These are phyloP conservation scores for Echinochloa phyllopogon DNA, from an alignment of 176 grass and related monocot genomes.

Conservation along the genomic window DNA sequence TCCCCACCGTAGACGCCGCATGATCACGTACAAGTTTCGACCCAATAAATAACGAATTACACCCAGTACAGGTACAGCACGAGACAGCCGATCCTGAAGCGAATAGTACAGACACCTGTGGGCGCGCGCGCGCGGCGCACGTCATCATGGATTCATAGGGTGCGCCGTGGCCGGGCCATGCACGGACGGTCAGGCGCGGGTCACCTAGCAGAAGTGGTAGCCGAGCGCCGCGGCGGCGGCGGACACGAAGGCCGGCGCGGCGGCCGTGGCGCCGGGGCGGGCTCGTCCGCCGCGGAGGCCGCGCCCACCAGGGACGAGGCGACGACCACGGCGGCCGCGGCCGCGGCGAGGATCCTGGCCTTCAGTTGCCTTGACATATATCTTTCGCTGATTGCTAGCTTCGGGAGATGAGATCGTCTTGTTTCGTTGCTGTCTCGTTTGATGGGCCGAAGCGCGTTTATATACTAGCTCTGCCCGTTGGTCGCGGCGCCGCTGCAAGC, in stretches of 20 bases:
- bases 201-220: conserved; percentile 46
- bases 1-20: background rate
- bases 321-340: conserved; percentile 19
- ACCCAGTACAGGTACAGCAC: background rate
- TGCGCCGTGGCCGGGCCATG: too few species aligned
- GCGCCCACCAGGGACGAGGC: conserved; percentile 41
- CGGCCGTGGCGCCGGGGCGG: conserved; percentile 1
- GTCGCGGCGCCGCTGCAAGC: too few species aligned
- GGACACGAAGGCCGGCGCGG: conserved; percentile 30
- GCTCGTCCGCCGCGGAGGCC: conserved; percentile 39
- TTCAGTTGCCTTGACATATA: conserved; percentile 50
- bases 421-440: too few species aligned
- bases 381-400: background rate
- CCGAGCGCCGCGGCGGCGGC: conserved; percentile 39
- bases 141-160: background rate
- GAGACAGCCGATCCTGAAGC: background rate
- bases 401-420: background rate
- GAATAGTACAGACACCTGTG: background rate
- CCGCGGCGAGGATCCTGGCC: conserved; percentile 48
- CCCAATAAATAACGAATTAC: conserved; percentile 11
- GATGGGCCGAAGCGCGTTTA: too few species aligned
- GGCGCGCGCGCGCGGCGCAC: too few species aligned
- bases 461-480: too few species aligned
- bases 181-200: background rate
- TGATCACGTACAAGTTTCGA: conserved; percentile 3